Conservation (phyloP, 2,329 filamentous ascomycete species). For the Teratosphaeriaceae sp. region DNA sequence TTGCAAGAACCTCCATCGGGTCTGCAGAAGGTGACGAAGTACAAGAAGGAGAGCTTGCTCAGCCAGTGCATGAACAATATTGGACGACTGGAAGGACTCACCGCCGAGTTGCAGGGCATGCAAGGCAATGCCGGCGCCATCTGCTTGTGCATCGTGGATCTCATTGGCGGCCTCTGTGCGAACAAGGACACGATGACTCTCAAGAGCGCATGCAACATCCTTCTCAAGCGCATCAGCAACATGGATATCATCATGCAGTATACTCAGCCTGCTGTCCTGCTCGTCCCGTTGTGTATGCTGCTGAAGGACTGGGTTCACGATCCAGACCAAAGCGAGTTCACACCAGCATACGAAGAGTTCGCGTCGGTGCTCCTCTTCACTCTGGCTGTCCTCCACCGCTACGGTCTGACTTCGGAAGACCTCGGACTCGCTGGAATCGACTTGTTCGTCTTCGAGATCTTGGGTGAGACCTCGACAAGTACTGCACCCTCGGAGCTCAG, state of each 20-base stretch:
- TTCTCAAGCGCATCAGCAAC: constrained; percentile 65
- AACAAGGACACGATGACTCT: constrained; percentile 75
- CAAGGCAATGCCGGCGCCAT: constrained; percentile 88
- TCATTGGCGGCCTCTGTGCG: constrained; percentile 55
- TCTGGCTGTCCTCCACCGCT: constrained; percentile 68
- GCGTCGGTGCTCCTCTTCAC: constrained; percentile 68
- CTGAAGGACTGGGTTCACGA: constrained; percentile 77
- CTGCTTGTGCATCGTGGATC: constrained; percentile 56
- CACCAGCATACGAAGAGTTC: constrained; percentile 81
- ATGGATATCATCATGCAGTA: constrained; percentile 73
- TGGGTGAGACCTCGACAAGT: constrained; percentile 53
- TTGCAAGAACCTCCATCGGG: constrained; percentile 78
- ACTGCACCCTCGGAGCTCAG: constrained; percentile 55
- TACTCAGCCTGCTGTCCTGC: constrained; percentile 60
- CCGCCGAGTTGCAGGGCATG: constrained; percentile 79
- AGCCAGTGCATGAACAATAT: constrained; percentile 70
- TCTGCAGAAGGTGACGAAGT: constrained; percentile 65
- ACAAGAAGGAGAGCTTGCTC: constrained; percentile 71
- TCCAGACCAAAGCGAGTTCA: constrained; percentile 74
- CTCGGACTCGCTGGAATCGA: constrained; percentile 55
- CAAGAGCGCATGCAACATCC: constrained; percentile 63
- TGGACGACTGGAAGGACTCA: constrained; percentile 66
- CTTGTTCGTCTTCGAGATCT: constrained; percentile 63
- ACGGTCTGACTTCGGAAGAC: constrained; percentile 57
- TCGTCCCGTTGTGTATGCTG: constrained; percentile 67